Evolutionary conservation across 805 yeast species (phyloP), one percentile per base, ranked within the genome.

Genomic region (Wickerhamiella australiensis): DNA sequence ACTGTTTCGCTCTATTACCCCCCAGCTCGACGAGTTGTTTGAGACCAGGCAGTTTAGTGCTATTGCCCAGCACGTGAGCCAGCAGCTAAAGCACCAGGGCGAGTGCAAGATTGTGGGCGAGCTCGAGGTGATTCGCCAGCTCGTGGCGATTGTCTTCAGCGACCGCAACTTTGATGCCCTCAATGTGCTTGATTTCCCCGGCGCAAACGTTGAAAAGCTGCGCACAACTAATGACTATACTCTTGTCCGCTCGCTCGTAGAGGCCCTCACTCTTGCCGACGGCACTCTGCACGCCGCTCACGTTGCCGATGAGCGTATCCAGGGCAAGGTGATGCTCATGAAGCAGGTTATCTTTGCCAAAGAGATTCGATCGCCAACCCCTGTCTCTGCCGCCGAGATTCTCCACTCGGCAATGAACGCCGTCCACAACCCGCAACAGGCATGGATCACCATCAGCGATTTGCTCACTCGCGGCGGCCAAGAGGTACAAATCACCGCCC

Each of bases 41-140:
- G 59, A 57, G 22, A 53, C 54, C 15, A 44, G 42, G 21, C 52
- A 57, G 36, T 57, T 62, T 42, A 13, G 50, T 7, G 54, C 49
- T 7, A 53, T 60, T 12, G 46, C 54, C n/a, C 40, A 43, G 40
- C 44, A 46, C 12, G 45, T 50, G 12, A 44, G 33, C 3, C 49
- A 50, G 20, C 53, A 51, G 38, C 50, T 57, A n/a, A 29, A 31
- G 35, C 50, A 38, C 27, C 20, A 40, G 35, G 33, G 40, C 41
- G 49, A 53, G 27, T 41, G 51, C 15, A 45, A 46, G 26, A 56
- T 61, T 23, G 55, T 63, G 25, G 65, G 66, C 29, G 61, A 62
- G 48, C 47, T 62, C 21, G 67, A 64, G 50, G 61, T 59, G 21
- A 56, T 64, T 52, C 58, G 65, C 18, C 65, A 61, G 53, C 46